phyloP scores from a whole-genome alignment of 2,329 filamentous ascomycete species.

The Westerdykella sp. region DNA sequence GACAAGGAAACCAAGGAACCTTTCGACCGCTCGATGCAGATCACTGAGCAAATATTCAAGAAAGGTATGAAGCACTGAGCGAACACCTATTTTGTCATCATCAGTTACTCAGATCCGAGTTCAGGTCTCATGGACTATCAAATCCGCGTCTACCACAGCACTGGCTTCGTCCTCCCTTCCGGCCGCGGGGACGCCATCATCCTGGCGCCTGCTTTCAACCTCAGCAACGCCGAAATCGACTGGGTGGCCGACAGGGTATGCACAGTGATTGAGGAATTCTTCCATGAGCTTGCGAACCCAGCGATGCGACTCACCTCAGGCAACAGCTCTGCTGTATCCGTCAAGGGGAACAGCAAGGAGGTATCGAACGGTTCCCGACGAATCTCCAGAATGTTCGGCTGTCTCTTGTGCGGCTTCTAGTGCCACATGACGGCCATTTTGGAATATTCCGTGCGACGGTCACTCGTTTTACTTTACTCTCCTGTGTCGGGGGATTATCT shows the following conservation, averaged over 20 bases:
- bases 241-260: slow-evolving; percentile 48
- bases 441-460: no score
- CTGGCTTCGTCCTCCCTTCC: slow-evolving; percentile 52
- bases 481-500: no score
- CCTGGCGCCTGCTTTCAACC: slow-evolving; percentile 62
- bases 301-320: neutral
- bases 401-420: no score
- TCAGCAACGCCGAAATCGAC: slow-evolving; percentile 52
- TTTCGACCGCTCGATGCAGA: slow-evolving; percentile 41
- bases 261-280: slow-evolving; percentile 49
- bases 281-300: slow-evolving; percentile 14
- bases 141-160: slow-evolving; percentile 59
- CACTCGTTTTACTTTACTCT: no score
- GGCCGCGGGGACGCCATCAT: slow-evolving; percentile 62
- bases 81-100: neutral
- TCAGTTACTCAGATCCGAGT: neutral
- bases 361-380: no score
- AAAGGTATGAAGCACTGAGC: slow-evolving; percentile 38
- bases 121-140: neutral
- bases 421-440: no score
- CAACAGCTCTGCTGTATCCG: no score
- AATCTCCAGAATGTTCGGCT: no score
- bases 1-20: slow-evolving; percentile 51
- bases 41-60: slow-evolving; percentile 49
- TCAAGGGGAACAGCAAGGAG: no score